Base-by-base conservation (phyloP, 1,284 basidiomycete species). In the Melampsora larici-populina region DNA sequence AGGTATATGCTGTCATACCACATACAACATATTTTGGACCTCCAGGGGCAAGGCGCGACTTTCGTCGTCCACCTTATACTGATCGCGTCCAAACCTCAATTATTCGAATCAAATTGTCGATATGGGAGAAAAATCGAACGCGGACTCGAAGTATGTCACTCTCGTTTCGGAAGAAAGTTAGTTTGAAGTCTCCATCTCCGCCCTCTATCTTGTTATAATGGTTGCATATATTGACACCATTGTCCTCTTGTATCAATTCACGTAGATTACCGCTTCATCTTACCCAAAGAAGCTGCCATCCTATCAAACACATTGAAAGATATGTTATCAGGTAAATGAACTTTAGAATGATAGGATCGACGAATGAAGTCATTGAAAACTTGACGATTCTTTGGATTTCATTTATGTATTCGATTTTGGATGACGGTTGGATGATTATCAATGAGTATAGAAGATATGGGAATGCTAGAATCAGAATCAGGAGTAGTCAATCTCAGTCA, bases 381-480 rank as follows among this genome's bases (percentile, higher is more conserved):
- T 29, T 33, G 5, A 1, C 11, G 40, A 43, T 43, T 43, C 40
- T 43, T 43, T 43, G 40, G 11, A 43, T 43, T 43, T 43, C 5
- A n/a, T n/a, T n/a, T n/a, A n/a, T n/a, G n/a, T n/a, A 13, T 13
- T 43, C 11, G 7, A 1, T 64, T 21, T 64, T 18, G n/a, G 9
- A 7, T n/a, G 26, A 26, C 18, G 11, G 60, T 21, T 21, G 9
- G 6, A 18, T 29, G 21, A 24, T 18, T 40, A 31, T 29, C 63
- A 6, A 26, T 2, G 1, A 1, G 1, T 64, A 24, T 40, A 75
- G 72, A 75, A 26, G 74, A 76, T 67, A 69, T 76, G 29, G 74
- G 74, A 9, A 76, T 76, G 74, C 24, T 76, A 15, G 74, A 76
- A 64, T 33, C 74, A 29, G 66, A 76, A 36, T 76, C 74, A 67